Percentiles rank a stretch among this genome's conserved stretches.
Conservation (phyloP, 2,329 filamentous ascomycete genomes). For the Cladophialophora yegresii region DNA sequence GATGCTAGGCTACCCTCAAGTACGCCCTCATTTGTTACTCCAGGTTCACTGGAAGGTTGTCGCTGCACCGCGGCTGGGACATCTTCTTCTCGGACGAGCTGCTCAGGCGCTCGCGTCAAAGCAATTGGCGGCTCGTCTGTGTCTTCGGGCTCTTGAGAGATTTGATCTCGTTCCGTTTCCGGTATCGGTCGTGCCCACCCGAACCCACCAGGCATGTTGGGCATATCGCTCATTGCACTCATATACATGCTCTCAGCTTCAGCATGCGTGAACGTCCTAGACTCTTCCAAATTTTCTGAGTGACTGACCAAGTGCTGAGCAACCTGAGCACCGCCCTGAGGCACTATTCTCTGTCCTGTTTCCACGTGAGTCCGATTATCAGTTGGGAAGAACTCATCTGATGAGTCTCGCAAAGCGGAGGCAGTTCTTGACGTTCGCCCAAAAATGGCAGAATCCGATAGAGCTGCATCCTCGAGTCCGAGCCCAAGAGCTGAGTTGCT, state of each 20-base stretch:
- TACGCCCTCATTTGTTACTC: slow-evolving; percentile 24
- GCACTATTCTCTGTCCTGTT: background rate
- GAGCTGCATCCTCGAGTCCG: slow-evolving; percentile 20
- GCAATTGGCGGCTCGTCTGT: slow-evolving; percentile 1
- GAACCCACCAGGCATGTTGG: slow-evolving; percentile 31
- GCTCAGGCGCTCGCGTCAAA: background rate
- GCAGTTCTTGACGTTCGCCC: slow-evolving; percentile 9
- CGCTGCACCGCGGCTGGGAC: background rate
- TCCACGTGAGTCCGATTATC: slow-evolving; percentile 25
- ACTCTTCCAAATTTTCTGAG: slow-evolving; percentile 47
- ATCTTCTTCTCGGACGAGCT: background rate
- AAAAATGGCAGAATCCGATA: slow-evolving; percentile 25
- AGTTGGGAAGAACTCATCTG: slow-evolving; percentile 10
- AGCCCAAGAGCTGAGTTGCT: slow-evolving; percentile 26
- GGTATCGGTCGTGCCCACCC: slow-evolving; percentile 16
- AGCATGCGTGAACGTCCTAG: slow-evolving; percentile 51
- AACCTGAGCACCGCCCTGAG: background rate
- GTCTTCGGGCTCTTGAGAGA: background rate
- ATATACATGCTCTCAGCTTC: slow-evolving; percentile 57
- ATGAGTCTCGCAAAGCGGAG: slow-evolving; percentile 9
- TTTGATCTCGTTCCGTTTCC: slow-evolving; percentile 2
- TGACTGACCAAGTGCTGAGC: background rate
- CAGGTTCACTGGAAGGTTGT: slow-evolving; percentile 12
- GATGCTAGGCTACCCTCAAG: slow-evolving; percentile 26
- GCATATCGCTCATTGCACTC: slow-evolving; percentile 55